A percentile compares a stretch with the other conserved stretches of the same genome.
These are phyloP conservation scores for Chlorella sp. DNA, from an alignment of 139 green algal species.

Conservation along the genomic window DNA sequence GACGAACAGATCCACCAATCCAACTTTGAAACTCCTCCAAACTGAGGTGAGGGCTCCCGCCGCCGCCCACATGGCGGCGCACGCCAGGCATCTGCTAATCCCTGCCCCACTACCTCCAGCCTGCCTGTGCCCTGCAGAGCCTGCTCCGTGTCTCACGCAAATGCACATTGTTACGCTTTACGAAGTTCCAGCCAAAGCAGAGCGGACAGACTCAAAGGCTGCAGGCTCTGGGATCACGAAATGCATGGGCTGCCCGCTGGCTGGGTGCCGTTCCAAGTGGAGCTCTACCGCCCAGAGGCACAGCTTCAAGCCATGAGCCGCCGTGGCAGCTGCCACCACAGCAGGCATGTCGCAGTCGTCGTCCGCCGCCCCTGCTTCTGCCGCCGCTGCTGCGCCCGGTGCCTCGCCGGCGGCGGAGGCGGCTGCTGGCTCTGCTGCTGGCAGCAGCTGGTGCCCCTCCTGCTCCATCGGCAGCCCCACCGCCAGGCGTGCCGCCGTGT, in stretches of 20 bases:
- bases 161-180: not conserved
- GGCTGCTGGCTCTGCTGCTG: not conserved
- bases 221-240: constrained; percentile 37
- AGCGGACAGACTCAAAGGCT: not conserved
- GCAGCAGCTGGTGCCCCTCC: not conserved
- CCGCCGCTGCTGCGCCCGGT: not conserved
- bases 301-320: not conserved
- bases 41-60: no score
- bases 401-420: not conserved
- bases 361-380: not conserved
- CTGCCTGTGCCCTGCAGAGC: not conserved
- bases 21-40: no score
- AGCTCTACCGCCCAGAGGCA: constrained; percentile 51
- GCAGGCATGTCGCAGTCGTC: not conserved
- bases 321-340: not conserved
- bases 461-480: not conserved
- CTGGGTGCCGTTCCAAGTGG: constrained; percentile 28
- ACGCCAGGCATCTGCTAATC: not conserved
- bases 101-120: not conserved
- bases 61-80: not conserved
- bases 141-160: not conserved
- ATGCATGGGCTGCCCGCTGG: constrained; percentile 36
- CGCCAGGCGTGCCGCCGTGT: constrained; percentile 10
- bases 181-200: not conserved
- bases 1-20: no score